A percentile compares a stretch with the other conserved stretches of the same genome.
Conservation (phyloP, 108 stramenopile genomes). For the Cylindrotheca closterium region DNA sequence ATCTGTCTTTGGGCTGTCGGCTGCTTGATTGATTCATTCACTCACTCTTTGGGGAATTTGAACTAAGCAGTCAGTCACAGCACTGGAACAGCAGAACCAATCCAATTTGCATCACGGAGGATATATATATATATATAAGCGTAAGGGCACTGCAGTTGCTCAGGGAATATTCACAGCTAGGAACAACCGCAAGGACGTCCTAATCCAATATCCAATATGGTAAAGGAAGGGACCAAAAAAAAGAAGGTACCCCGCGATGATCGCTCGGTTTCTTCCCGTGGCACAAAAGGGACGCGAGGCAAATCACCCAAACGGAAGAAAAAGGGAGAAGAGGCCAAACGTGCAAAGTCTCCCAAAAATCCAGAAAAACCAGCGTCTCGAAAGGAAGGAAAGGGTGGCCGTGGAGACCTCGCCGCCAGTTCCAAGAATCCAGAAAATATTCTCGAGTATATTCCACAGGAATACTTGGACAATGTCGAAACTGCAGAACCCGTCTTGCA, state of each 20-base stretch:
- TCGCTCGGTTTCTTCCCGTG: not conserved
- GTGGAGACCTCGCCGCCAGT: not conserved
- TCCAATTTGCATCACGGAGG: no score
- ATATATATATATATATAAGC: no score
- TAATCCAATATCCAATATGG: not conserved
- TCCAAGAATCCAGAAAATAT: slow-evolving; percentile 6
- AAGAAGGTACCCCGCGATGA: not conserved
- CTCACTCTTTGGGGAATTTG: no score
- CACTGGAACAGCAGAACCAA: no score
- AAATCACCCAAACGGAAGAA: not conserved
- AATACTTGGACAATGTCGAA: slow-evolving; percentile 28
- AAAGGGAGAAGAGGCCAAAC: not conserved
- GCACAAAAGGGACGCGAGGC: not conserved
- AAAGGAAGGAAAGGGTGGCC: not conserved
- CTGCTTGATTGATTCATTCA: no score
- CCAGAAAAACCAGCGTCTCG: not conserved
- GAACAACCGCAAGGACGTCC: no score
- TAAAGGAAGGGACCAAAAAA: not conserved
- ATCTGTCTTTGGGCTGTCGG: no score
- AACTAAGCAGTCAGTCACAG: no score
- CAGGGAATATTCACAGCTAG: no score
- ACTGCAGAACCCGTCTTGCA: slow-evolving; percentile 40
- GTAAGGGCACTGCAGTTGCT: no score
- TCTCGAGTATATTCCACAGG: slow-evolving; percentile 21
- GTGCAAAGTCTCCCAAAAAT: not conserved